Base-by-base conservation (phyloP, 495 filamentous ascomycete species). In the Trichoderma erinaceum region DNA sequence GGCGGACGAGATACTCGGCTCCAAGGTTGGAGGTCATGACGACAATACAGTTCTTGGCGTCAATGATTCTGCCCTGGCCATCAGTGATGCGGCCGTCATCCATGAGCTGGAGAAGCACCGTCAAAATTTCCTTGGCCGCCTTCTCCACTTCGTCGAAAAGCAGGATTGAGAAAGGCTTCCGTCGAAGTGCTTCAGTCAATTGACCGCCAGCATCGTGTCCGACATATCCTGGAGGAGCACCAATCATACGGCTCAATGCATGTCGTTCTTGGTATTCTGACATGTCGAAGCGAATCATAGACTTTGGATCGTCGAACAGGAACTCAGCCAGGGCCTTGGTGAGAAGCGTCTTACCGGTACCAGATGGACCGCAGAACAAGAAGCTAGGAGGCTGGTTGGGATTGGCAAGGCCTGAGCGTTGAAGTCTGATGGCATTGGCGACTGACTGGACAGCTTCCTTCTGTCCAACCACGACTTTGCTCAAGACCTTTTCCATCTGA, bases 261-360 rank as follows among this genome's bases (percentile, higher is more conserved):
- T 99, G 95, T 12, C 93, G 90, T 78, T 99, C 95, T 78, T 98
- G 96, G 78, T 99, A 99, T 76, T 99, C 95, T 10, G 95, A 98
- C 95, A 99, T 99, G 78, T 99, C 95, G 81, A 99, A 93, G 18
- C 95, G 91, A 74, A 99, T 96, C 95, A 99, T 99, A 21, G 93
- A 81, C 83, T 97, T 97, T 18, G 95, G 84, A 73, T 99, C 95
- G 75, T 99, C 95, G 79, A 99, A 99, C 44, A 99, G 84, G 83
- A 99, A 99, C 76, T 99, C 95, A 58, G 95, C 95, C 12, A 99
- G 84, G 11, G 92, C 93, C 78, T 99, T 99, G 68, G 93, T 97
- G 63, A 99, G 88, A 15, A 99, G 81, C 3, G 95, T 99, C 81
- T 99, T 99, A 78, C 95, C 95, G 2, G 95, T 99, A 78, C 95